These are phyloP conservation scores for Umbelopsis vinacea DNA, from an alignment of 192 early-diverging fungal genomes.

Conservation along the genomic window DNA sequence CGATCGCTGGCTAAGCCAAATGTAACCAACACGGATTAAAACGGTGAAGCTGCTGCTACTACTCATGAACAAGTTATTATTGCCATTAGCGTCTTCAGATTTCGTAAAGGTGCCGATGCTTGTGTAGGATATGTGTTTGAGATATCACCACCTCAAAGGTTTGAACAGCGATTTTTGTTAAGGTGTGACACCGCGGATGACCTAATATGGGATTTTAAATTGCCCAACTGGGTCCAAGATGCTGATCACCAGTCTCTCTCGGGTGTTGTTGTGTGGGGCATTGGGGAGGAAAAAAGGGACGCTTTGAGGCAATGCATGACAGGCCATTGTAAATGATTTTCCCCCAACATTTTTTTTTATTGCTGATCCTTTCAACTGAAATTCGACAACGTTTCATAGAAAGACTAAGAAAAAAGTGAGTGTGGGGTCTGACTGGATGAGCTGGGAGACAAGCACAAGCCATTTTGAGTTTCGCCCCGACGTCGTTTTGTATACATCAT, in stretches of 20 bases:
- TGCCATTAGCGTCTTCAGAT: no score
- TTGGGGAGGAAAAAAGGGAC: constrained; percentile 4
- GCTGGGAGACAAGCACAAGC: not conserved
- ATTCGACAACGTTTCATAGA: no score
- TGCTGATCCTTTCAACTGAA: not conserved
- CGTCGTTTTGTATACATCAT: constrained; percentile 1
- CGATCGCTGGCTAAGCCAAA: no score
- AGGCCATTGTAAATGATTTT: not conserved
- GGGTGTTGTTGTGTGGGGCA: constrained; percentile 11
- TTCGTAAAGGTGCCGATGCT: no score
- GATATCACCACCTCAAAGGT: not conserved
- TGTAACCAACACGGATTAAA: no score
- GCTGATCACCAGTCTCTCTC: constrained; percentile 18
- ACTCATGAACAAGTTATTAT: no score
- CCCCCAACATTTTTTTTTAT: not conserved
- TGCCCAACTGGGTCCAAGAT: not conserved
- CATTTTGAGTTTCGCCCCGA: constrained; percentile 15
- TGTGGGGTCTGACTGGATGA: no score
- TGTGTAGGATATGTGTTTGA: no score
- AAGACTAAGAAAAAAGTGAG: no score
- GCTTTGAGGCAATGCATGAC: constrained; percentile 5
- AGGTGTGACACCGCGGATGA: constrained; percentile 3
- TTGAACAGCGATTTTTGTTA: not conserved
- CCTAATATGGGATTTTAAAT: not conserved
- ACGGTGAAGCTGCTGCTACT: no score